Base-by-base conservation (phyloP, 2,329 filamentous ascomycete genomes). In the Xylariaceae sp. region DNA sequence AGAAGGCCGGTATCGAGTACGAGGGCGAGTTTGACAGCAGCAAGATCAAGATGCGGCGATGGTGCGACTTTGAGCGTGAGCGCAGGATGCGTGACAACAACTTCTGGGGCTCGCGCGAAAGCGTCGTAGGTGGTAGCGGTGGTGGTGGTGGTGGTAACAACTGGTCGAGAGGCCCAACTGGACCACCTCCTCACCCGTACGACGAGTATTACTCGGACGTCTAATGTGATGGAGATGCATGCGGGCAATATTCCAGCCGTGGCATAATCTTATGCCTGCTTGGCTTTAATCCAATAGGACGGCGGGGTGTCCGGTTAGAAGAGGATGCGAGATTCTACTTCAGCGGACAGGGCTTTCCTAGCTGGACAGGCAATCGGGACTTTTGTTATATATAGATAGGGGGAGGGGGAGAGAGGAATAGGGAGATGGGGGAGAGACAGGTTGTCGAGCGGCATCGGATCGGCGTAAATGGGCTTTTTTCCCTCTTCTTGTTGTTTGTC, bases 1-100 rank as follows among this genome's bases (percentile, higher is more conserved):
- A 90, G 71, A 92, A 90, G 67, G 85, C 76, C 2, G 86, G 87
- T 21, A 81, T 88, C 47, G 89, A 90, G 57, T 83, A 83, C 48
- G 88, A 96, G 64, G 92, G 92, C 48, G 92, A 97, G 64, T 98
- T 98, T 56, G 94, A 98, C 65, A 94, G 85, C 63, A 94, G 84
- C 65, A 94, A 96, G 77, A 98, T 98, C 61, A 96, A 90, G 26
- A 98, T 98, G 92, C 96, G 95, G 74, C 73, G 92, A 54, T 98
- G 92, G 92, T 85, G 83, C 48, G 92, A 98, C 65, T 98, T 97
- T 60, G 92, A 98, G 71, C 69, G 76, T 13, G 76, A 80, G 47
- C 72, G 75, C 46, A 67, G 76, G 21, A 59, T 63, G 36, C 67
- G 65, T 49, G 56, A 56, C 17, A 66, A 51, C 18, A 66, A 66